Evolutionary conservation across 2,329 filamentous ascomycete species (phyloP).

Genomic region (Aspergillus uvarum): DNA sequence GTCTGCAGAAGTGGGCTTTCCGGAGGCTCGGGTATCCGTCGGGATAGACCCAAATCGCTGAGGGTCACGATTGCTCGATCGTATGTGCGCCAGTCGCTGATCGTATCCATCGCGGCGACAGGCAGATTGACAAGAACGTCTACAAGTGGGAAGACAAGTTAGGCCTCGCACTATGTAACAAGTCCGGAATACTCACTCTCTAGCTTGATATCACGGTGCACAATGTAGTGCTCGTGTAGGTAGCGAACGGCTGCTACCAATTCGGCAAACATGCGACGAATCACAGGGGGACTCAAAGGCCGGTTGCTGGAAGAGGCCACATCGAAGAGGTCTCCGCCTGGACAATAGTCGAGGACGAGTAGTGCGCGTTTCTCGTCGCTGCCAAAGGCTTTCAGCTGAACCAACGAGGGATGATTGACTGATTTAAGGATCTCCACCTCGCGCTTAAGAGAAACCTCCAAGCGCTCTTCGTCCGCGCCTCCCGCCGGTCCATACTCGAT

Average conservation of each 20-base stretch:
- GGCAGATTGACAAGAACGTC: slow-evolving; percentile 90
- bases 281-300: slow-evolving; percentile 65
- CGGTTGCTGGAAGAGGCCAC: slow-evolving; percentile 73
- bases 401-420: slow-evolving; percentile 83
- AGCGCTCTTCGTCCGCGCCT: slow-evolving; percentile 85
- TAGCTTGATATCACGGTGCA: slow-evolving; percentile 96
- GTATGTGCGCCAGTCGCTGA: slow-evolving; percentile 70
- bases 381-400: slow-evolving; percentile 88
- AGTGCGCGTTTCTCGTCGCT: slow-evolving; percentile 80
- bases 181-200: slow-evolving; percentile 71
- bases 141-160: slow-evolving; percentile 38
- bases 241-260: slow-evolving; percentile 82
- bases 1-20: slow-evolving; percentile 88
- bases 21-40: slow-evolving; percentile 69
- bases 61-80: slow-evolving; percentile 82
- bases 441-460: slow-evolving; percentile 89
- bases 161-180: neutral
- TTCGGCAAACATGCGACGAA: slow-evolving; percentile 87
- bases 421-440: slow-evolving; percentile 92
- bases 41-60: slow-evolving; percentile 86
- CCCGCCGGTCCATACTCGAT: slow-evolving; percentile 93
- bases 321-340: slow-evolving; percentile 93
- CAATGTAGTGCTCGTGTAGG: slow-evolving; percentile 79
- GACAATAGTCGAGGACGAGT: slow-evolving; percentile 85
- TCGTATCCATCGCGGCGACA: slow-evolving; percentile 63